Evolutionary conservation across 2,329 filamentous ascomycete species (phyloP).

Genomic region (Xylariaceae sp.): DNA sequence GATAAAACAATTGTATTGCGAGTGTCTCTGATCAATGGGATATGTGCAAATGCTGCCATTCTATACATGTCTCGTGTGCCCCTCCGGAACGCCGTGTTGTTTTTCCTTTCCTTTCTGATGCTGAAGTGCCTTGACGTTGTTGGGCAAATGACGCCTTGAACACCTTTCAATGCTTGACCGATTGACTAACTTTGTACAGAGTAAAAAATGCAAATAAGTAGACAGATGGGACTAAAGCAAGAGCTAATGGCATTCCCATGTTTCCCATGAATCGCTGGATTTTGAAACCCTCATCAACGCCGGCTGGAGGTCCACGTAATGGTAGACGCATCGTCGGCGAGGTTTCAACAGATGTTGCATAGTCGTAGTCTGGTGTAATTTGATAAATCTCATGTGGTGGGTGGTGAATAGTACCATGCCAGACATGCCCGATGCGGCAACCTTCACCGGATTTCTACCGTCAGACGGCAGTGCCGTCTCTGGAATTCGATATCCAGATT

Average conservation of each 20-base stretch:
- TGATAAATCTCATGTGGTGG: no score
- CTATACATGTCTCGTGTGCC: conserved; percentile 20
- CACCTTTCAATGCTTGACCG: conserved; percentile 27
- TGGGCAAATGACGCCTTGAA: conserved; percentile 20
- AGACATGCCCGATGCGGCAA: not conserved
- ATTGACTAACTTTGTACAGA: conserved; percentile 24
- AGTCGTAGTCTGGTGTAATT: no score
- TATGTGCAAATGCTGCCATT: conserved; percentile 26
- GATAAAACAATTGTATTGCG: conserved; percentile 8
- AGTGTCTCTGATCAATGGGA: conserved; percentile 5
- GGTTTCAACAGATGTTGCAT: no score
- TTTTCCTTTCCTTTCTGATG: conserved; percentile 20
- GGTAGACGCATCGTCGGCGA: no score
- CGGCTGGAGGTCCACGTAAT: no score
- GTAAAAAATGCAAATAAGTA: conserved; percentile 14
- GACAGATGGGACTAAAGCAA: not conserved
- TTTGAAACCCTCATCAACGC: not conserved
- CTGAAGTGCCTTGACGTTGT: conserved; percentile 21
- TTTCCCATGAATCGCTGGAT: not conserved
- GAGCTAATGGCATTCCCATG: not conserved
- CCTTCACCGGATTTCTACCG: not conserved
- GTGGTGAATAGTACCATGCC: no score
- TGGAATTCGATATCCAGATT: no score
- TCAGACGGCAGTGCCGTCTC: no score
- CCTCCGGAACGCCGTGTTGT: conserved; percentile 18